Evolutionary conservation across 1,284 basidiomycete species (phyloP), one percentile per base, ranked within the genome.

Genomic region (Vanrija sp.): DNA sequence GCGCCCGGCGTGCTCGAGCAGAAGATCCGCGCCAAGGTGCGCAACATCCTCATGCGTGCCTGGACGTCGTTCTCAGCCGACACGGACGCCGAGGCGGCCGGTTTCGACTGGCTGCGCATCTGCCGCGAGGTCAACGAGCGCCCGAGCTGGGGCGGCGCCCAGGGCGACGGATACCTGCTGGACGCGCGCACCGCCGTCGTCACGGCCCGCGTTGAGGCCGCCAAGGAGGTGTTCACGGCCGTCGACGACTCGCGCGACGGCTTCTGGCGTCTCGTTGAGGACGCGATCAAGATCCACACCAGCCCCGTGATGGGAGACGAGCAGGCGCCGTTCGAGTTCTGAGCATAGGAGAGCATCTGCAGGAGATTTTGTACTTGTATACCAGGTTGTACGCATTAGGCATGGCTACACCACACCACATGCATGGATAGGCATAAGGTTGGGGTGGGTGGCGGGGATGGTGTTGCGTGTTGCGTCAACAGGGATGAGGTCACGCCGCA

Each of bases 221-320:
- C 69, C 12, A 56, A 52, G 53, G 67, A 72, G 43, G 55, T 74
- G 54, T 65, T 60, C 43, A 60, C 62, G 18, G 50, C 65, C 5
- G 40, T 66, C 9, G 59, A 57, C 6, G 53, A 39, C 5, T 26
- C 51, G 15, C 42, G 38, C 18, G 64, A 62, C 10, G 58, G 46
- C n/a, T 73, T 75, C 44, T 70, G 61, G 60, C 54, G 67, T n/a
- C 54, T 67, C 19, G 54, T 71, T n/a, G 71, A 75, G 58, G 64
- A 64, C 48, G 62, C 63, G 4, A 63, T 69, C 40, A 46, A 54
- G 15, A 28, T 47, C 16, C 48, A 48, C 26, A 39, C 42, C n/a
- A 23, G 29, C 26, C 55, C 54, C 3, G 45, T 46, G 9, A 23
- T 39, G 19, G 46, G 28, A n/a, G 47, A 29, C 18, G 51, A 52